phyloP scores from a whole-genome alignment of 164 flowering plant genomes.

The Magnolia kwangsiensis region DNA sequence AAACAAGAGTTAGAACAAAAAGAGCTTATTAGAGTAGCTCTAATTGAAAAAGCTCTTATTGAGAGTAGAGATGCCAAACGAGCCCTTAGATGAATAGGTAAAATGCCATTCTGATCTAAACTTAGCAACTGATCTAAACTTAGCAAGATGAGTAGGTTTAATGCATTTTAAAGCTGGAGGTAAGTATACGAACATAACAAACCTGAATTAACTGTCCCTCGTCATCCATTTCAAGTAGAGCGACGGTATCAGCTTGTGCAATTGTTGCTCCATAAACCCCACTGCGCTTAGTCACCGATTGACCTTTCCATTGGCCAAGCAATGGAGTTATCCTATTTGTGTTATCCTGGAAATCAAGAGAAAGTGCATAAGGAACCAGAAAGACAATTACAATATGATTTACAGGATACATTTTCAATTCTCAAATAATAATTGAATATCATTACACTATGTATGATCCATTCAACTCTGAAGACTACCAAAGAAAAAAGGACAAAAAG shows the following conservation, averaged over 20 bases:
- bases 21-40: too few species aligned
- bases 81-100: too few species aligned
- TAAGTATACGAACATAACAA: constrained; percentile 7
- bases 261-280: constrained; percentile 94
- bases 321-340: constrained; percentile 49
- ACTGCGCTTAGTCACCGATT: constrained; percentile 80
- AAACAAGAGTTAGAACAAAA: too few species aligned
- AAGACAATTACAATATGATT: background rate
- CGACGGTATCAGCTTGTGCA: constrained; percentile 65
- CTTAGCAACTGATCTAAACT: background rate
- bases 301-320: constrained; percentile 89
- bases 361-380: background rate
- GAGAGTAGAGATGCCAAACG: too few species aligned
- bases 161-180: background rate
- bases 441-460: background rate
- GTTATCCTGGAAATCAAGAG: constrained; percentile 12
- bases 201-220: constrained; percentile 82
- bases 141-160: background rate
- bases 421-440: background rate
- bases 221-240: constrained; percentile 60
- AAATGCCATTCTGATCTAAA: background rate
- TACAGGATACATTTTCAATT: background rate
- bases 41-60: too few species aligned
- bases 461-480: background rate
- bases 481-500: background rate